Evolutionary conservation across 164 flowering plant genomes (phyloP).

Genomic region (Litsea cubeba): DNA sequence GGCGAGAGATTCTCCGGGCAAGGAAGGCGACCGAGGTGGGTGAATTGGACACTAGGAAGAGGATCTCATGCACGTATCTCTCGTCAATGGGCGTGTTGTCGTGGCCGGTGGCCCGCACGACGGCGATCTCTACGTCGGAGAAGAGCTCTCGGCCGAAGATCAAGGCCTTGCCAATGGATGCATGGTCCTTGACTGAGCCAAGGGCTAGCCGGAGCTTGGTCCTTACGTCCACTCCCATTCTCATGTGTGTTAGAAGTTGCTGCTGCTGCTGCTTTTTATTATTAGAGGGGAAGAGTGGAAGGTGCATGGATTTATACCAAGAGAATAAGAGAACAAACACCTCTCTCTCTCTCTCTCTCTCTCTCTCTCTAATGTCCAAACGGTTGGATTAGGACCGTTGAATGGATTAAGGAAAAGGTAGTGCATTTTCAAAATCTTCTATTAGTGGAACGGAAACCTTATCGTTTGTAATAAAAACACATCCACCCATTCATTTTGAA

Average conservation of each 20-base stretch:
- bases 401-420: neutral
- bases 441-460: neutral
- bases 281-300: neutral
- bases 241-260: neutral
- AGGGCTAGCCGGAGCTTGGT: slow-evolving; percentile 49
- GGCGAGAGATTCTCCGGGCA: slow-evolving; percentile 39
- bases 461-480: neutral
- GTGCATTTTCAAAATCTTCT: slow-evolving; percentile 2
- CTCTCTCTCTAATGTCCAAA: neutral
- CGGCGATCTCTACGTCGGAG: slow-evolving; percentile 54
- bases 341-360: too few species aligned
- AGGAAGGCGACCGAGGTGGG: slow-evolving; percentile 48
- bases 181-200: slow-evolving; percentile 67
- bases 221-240: slow-evolving; percentile 25
- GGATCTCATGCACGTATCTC: slow-evolving; percentile 56
- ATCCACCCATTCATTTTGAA: neutral
- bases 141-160: slow-evolving; percentile 33
- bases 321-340: slow-evolving; percentile 1
- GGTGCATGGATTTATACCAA: slow-evolving; percentile 3
- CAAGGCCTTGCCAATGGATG: slow-evolving; percentile 62
- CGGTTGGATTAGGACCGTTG: neutral
- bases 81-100: slow-evolving; percentile 52
- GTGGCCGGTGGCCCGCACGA: slow-evolving; percentile 66
- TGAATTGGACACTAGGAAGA: slow-evolving; percentile 58
- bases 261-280: too few species aligned